These are phyloP conservation scores for Lactifluus hygrophoroides DNA, from an alignment of 768 basidiomycete species.

Conservation along the genomic window DNA sequence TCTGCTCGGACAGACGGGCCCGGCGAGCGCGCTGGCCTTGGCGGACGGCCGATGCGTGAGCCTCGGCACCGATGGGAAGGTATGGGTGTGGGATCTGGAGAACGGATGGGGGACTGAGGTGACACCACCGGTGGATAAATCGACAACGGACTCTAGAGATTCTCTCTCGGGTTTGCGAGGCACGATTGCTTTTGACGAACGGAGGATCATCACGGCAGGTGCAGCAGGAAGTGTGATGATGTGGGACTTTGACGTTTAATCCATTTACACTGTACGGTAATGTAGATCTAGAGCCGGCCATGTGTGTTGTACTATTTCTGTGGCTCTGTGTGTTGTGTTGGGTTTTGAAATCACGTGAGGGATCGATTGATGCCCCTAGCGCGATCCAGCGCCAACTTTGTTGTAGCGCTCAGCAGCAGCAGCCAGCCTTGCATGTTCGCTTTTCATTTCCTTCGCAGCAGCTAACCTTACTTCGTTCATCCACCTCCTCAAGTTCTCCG, in stretches of 20 bases:
- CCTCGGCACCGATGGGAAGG: constrained; percentile 57
- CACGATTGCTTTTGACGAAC: constrained; percentile 63
- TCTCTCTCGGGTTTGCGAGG: constrained; percentile 23
- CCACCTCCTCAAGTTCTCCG: not conserved
- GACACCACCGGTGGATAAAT: constrained; percentile 23
- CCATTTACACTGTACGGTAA: not conserved
- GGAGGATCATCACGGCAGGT: constrained; percentile 50
- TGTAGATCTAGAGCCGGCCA: too few relatives aligned
- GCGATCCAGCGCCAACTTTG: too few relatives aligned
- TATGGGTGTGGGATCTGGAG: constrained; percentile 87
- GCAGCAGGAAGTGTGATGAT: constrained; percentile 33
- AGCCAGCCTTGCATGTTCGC: not conserved
- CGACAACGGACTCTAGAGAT: constrained; percentile 10
- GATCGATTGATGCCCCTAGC: too few relatives aligned
- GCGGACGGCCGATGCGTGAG: constrained; percentile 81
- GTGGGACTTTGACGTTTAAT: constrained; percentile 51
- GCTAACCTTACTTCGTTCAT: not conserved
- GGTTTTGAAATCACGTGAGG: not conserved
- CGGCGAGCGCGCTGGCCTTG: constrained; percentile 57
- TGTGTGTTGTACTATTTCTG: too few relatives aligned
- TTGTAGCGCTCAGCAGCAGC: not conserved
- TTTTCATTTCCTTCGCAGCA: not conserved
- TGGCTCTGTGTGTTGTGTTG: not conserved
- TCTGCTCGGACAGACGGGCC: constrained; percentile 60
- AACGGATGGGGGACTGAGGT: constrained; percentile 35